phyloP scores from a whole-genome alignment of 1,139 yeast species.

The Suhomyces taliae region DNA sequence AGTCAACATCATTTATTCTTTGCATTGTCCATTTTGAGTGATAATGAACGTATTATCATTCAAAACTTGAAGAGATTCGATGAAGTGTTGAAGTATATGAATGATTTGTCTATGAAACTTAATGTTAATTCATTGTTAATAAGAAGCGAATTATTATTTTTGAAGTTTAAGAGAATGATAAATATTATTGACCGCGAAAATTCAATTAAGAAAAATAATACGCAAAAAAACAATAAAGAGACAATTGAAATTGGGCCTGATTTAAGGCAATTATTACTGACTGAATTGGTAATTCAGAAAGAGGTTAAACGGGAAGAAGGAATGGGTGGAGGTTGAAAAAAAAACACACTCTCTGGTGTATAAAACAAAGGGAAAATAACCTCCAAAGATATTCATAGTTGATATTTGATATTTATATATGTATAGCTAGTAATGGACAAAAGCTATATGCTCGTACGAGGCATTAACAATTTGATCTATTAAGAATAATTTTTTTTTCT shows the following conservation, averaged over 20 bases:
- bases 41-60: slow-evolving; percentile 76
- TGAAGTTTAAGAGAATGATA: slow-evolving; percentile 75
- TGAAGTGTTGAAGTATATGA: slow-evolving; percentile 89
- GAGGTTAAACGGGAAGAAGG: slow-evolving; percentile 59
- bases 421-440: no score
- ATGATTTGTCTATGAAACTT: slow-evolving; percentile 78
- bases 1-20: slow-evolving; percentile 86
- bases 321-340: slow-evolving; percentile 41
- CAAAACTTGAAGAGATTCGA: slow-evolving; percentile 77
- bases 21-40: slow-evolving; percentile 84
- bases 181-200: slow-evolving; percentile 70
- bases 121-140: slow-evolving; percentile 73
- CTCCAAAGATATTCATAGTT: not conserved
- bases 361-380: not conserved
- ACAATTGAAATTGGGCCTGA: slow-evolving; percentile 42
- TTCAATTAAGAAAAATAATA: slow-evolving; percentile 20
- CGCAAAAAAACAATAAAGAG: slow-evolving; percentile 7
- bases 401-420: no score
- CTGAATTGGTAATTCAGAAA: slow-evolving; percentile 60
- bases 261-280: slow-evolving; percentile 58
- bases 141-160: slow-evolving; percentile 77
- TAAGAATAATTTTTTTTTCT: no score
- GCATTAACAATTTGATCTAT: no score
- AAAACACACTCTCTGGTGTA: not conserved
- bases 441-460: no score